These are phyloP conservation scores for Trichoderma koningii DNA, from an alignment of 2,329 filamentous ascomycete species.

Conservation along the genomic window DNA sequence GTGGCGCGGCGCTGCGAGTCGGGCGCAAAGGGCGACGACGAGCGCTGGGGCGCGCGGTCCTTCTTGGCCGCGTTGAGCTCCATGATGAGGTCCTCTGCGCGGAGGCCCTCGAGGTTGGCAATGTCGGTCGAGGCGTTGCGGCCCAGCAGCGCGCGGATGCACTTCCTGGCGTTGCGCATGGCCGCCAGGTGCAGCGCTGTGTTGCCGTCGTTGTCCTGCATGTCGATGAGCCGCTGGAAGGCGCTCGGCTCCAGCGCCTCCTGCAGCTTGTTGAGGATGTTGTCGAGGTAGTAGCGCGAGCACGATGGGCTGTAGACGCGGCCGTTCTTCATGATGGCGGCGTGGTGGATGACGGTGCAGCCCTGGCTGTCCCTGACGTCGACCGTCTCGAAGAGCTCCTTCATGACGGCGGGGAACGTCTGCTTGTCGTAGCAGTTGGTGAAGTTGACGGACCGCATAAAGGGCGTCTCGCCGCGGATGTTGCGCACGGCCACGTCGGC, in stretches of 20 bases:
- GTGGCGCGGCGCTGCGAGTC: constrained; percentile 60
- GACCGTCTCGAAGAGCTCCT: constrained; percentile 80
- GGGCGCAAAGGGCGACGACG: constrained; percentile 70
- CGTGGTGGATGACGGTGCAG: constrained; percentile 91
- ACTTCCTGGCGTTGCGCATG: constrained; percentile 84
- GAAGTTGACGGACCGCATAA: constrained; percentile 93
- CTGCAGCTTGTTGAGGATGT: constrained; percentile 81
- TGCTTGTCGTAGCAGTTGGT: constrained; percentile 96
- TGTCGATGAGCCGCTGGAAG: constrained; percentile 76
- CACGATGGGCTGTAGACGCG: constrained; percentile 82
- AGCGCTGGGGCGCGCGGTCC: constrained; percentile 68
- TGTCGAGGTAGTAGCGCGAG: constrained; percentile 90
- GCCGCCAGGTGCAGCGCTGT: constrained; percentile 78
- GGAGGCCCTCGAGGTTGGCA: constrained; percentile 76
- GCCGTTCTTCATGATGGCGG: constrained; percentile 82
- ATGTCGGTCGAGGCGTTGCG: constrained; percentile 84
- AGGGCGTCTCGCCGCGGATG: constrained; percentile 77
- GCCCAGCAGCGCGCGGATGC: constrained; percentile 75
- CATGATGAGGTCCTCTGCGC: constrained; percentile 82
- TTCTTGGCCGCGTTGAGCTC: constrained; percentile 70
- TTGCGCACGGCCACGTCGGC: constrained; percentile 74
- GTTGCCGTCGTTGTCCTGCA: constrained; percentile 83
- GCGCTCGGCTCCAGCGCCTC: constrained; percentile 75
- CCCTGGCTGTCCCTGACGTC: constrained; percentile 76
- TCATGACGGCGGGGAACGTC: constrained; percentile 82